These are phyloP conservation scores for Xerocomus brunneocitrinus DNA, from an alignment of 768 basidiomycete species.

Conservation along the genomic window DNA sequence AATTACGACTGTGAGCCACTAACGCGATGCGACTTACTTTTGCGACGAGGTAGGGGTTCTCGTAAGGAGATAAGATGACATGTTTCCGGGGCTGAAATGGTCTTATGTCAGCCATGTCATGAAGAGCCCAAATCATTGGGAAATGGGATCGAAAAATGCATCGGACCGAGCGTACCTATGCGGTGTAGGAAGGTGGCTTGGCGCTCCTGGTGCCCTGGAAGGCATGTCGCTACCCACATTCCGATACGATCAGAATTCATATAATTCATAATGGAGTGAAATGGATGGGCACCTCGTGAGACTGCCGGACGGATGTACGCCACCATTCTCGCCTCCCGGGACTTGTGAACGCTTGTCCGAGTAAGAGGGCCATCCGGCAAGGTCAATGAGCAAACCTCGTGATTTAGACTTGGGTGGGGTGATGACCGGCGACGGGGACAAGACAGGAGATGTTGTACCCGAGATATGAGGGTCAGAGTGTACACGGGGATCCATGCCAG, in stretches of 20 bases:
- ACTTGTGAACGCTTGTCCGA: constrained; percentile 12
- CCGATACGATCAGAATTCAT: not conserved
- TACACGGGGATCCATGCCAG: constrained; percentile 7
- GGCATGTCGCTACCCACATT: constrained; percentile 6
- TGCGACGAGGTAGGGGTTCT: constrained; percentile 11
- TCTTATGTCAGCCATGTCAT: constrained; percentile 11
- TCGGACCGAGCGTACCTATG: constrained; percentile 18
- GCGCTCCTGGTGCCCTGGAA: constrained; percentile 1
- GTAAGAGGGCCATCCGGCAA: constrained; percentile 14
- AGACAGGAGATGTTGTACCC: not conserved
- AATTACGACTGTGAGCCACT: not conserved
- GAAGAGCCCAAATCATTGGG: not conserved
- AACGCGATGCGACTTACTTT: constrained; percentile 15
- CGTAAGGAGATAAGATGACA: constrained; percentile 28
- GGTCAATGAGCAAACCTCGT: constrained; percentile 8
- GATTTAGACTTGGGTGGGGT: constrained; percentile 11
- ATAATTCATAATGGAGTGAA: not conserved
- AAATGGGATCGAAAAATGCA: not conserved
- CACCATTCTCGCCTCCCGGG: constrained; percentile 11
- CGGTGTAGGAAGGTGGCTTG: constrained; percentile 28
- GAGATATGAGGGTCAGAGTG: constrained; percentile 4
- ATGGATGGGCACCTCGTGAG: constrained; percentile 12
- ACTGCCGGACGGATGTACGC: constrained; percentile 6
- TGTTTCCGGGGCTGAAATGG: constrained; percentile 31
- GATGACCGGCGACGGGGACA: constrained; percentile 7